Evolutionary conservation across 352 stramenopile genomes (phyloP), one percentile per base, ranked within the genome.

Genomic region (Phytophthora macrochlamydospora): DNA sequence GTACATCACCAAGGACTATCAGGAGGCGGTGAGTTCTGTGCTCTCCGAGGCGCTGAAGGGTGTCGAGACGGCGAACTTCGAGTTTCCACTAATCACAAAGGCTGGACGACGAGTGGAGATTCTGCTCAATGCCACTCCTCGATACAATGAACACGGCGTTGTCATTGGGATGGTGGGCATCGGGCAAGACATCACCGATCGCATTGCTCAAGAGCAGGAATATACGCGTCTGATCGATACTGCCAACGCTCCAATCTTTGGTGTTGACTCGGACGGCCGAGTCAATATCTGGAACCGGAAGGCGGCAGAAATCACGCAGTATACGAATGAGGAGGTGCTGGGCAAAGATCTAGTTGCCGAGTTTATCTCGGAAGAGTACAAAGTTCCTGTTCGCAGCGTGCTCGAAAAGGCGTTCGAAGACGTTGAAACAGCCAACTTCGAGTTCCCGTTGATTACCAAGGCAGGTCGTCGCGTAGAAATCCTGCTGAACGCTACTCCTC

Each of bases 221-320:
- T 87, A 90, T 51, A 79, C 67, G 55, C 63, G 80, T 18, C 56
- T 92, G n/a, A 87, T 93, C 43, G 79, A 92, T 59, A 88, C 77
- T 30, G 81, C 84, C 0, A 91, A 92, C 61, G 75, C 80, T 48
- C 78, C 83, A 4, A 91, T 91, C 18, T 24, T 24, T 24, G 18
- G 18, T 24, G 18, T 24, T 24, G 18, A 24, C 18, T 24, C 18
- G 18, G 18, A 24, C 18, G 18, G 18, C 18, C 18, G 18, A 24
- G 18, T 24, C 18, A 24, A 24, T 24, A 24, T 24, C 18, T 24
- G 18, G 18, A 24, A 24, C 18, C 18, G 18, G 18, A 24, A 24
- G 18, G 18, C 18, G 18, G 18, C 18, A 24, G 18, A 24, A 24
- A 24, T 24, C 18, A 24, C 18, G 18, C 18, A 24, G 18, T 24